phyloP scores from a whole-genome alignment of 1,284 basidiomycete genomes.

The Heliocybe sulcata region DNA sequence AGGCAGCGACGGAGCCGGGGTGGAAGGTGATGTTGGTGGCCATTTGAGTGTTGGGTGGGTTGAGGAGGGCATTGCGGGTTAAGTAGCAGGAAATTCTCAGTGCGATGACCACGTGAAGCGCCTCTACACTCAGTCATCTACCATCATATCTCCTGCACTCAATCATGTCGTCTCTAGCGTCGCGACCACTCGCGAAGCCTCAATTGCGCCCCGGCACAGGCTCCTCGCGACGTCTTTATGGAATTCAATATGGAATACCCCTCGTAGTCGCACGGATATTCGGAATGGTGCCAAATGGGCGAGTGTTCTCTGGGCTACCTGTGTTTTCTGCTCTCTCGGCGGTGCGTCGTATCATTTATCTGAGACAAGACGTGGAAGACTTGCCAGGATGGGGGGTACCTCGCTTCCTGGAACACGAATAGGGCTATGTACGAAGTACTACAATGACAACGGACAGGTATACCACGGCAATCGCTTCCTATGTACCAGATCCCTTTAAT shows the following conservation, averaged over 20 bases:
- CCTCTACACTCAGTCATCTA: neutral
- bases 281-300: too few relatives aligned
- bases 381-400: too few relatives aligned
- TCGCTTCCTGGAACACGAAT: too few relatives aligned
- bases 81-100: neutral
- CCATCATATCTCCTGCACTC: neutral
- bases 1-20: constrained; percentile 60
- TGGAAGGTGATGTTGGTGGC: constrained; percentile 88
- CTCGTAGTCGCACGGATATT: neutral
- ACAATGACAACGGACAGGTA: too few relatives aligned
- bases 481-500: too few relatives aligned
- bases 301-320: too few relatives aligned
- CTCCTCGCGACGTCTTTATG: neutral
- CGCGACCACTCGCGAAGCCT: neutral
- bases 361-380: too few relatives aligned
- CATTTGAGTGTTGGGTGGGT: constrained; percentile 32
- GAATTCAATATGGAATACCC: neutral
- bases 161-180: neutral
- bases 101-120: neutral
- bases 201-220: neutral
- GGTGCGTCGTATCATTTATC: too few relatives aligned
- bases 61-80: neutral
- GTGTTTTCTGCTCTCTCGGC: too few relatives aligned
- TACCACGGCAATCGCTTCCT: too few relatives aligned
- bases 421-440: too few relatives aligned